phyloP scores from a whole-genome alignment of 306 rosid species.

The Pueraria montana region DNA sequence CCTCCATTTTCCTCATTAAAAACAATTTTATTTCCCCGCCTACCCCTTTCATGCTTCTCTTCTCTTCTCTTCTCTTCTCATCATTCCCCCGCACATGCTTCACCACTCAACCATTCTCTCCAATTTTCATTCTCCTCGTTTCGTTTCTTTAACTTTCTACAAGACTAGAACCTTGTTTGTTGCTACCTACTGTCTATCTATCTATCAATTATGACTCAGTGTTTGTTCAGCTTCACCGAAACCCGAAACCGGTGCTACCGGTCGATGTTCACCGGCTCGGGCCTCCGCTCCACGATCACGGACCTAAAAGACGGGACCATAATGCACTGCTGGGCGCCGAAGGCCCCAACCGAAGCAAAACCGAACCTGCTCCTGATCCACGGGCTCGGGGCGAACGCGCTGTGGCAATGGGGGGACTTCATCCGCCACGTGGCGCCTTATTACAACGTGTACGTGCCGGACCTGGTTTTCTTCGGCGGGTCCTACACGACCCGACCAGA shows the following conservation, averaged over 20 bases:
- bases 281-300: slow-evolving; percentile 70
- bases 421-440: slow-evolving; percentile 56
- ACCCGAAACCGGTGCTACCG: slow-evolving; percentile 68
- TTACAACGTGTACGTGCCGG: slow-evolving; percentile 87
- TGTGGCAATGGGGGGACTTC: slow-evolving; percentile 87
- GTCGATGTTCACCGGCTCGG: slow-evolving; percentile 62
- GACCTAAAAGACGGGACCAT: slow-evolving; percentile 77
- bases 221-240: slow-evolving; percentile 73
- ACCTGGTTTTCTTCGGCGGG: slow-evolving; percentile 84
- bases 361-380: slow-evolving; percentile 86
- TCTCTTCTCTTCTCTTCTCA: too few species aligned
- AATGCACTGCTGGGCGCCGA: slow-evolving; percentile 92
- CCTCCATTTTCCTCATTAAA: neutral
- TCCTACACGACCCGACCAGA: slow-evolving; percentile 73
- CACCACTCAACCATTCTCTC: too few species aligned
- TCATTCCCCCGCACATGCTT: too few species aligned
- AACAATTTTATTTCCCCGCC: neutral
- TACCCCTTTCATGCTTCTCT: too few species aligned
- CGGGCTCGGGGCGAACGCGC: slow-evolving; percentile 80
- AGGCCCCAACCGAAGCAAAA: slow-evolving; percentile 49
- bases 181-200: too few species aligned
- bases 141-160: too few species aligned
- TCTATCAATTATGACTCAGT: slow-evolving; percentile 46
- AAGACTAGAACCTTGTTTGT: too few species aligned
- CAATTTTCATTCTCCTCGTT: too few species aligned